These are phyloP conservation scores for Pythium sukuiense DNA, from an alignment of 352 stramenopile genomes.

Conservation along the genomic window DNA sequence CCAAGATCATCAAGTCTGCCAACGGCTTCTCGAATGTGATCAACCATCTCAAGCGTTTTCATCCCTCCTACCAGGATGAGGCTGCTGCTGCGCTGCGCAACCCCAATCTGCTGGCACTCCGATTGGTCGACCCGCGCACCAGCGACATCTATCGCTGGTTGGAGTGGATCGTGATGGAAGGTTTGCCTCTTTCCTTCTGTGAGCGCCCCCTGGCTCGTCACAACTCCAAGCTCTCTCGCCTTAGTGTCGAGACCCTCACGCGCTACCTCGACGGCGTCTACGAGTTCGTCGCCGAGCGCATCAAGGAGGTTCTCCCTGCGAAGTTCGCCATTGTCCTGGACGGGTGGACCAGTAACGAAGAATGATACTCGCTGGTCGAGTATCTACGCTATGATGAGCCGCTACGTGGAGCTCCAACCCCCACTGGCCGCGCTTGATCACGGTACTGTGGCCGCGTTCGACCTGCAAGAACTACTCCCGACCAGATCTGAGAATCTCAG, in stretches of 20 bases:
- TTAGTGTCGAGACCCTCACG: not conserved
- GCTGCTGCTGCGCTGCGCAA: not conserved
- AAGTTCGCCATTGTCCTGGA: conserved; percentile 27
- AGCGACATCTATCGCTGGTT: not conserved
- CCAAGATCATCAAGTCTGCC: not conserved
- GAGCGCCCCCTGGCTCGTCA: not conserved
- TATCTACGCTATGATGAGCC: conserved; percentile 12
- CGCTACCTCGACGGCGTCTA: not conserved
- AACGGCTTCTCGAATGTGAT: conserved; percentile 7
- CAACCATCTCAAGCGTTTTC: not conserved
- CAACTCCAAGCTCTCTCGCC: not conserved
- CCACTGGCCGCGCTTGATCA: conserved; percentile 15
- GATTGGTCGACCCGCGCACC: not conserved
- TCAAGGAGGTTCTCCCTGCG: not conserved
- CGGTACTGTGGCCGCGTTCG: conserved; percentile 14
- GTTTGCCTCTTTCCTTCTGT: not conserved
- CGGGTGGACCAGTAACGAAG: conserved; percentile 1
- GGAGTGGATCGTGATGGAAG: not conserved
- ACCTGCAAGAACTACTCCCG: conserved; percentile 15
- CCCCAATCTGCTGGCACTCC: not conserved
- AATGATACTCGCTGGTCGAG: conserved; percentile 29
- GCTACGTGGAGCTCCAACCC: not conserved
- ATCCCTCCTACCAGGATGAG: not conserved
- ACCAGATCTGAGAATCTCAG: conserved; percentile 22
- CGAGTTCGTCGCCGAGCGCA: not conserved